Evolutionary conservation across 164 flowering plant species (phyloP), one percentile per base, ranked within the genome.

Genomic region (Platanus orientalis): DNA sequence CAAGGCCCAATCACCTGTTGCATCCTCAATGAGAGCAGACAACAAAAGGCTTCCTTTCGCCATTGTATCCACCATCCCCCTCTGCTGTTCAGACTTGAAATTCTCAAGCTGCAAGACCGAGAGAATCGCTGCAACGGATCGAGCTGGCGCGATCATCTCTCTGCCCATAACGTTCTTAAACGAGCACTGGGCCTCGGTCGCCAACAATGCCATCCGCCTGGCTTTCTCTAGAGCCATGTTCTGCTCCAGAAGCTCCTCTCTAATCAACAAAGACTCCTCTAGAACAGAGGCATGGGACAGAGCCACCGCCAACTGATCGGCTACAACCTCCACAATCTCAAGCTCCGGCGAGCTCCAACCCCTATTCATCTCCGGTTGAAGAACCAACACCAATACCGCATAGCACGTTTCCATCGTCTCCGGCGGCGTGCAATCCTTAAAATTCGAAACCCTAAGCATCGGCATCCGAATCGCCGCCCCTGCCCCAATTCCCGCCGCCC

Each of bases 231-330:
- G 59, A 0, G 76, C 83, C 51, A 70, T 72, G 64, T 87, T 87
- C 62, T 76, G 83, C 60, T 77, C 82, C 13, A 57, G 54, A n/a
- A 85, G 76, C 67, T 83, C 69, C 47, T 83, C 85, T 36, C 86
- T 73, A 74, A 79, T 79, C 6, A 57, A 27, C 76, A 71, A 70
- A 25, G 88, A 85, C 62, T 87, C 93, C 68, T 83, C 93, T 40
- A 87, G 80, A 42, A 85, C 74, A 19, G 79, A 75, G 16, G 92
- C 92, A 70, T 84, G 92, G 1, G 88, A 86, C n/a, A 86, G 77
- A 40, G 92, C 92, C 42, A 84, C 92, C 20, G 87, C 89, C 4
- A 77, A 77, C 65, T 76, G 77, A 60, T 76, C 79, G 12, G 72
- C 74, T 7, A 73, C 77, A 12, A 51, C 74, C 57, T 69, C 69